Conservation (phyloP, 2,329 filamentous ascomycete genomes). For the Graphium sp. region DNA sequence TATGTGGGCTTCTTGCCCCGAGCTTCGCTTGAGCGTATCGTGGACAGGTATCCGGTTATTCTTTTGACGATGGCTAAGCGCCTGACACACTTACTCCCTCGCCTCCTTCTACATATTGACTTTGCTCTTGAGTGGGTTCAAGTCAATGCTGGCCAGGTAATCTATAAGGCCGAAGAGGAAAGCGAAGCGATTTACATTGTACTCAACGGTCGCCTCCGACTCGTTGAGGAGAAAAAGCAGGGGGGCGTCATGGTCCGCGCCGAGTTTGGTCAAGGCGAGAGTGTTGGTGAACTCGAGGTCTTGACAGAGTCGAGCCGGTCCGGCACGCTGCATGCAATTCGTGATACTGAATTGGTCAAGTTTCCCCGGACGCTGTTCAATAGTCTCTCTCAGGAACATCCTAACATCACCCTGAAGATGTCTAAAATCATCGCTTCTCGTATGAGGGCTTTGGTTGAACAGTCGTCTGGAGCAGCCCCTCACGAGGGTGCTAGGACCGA, state of each 20-base stretch:
- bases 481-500: conserved; percentile 48
- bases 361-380: conserved; percentile 95
- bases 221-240: conserved; percentile 67
- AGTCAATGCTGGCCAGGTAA: conserved; percentile 83
- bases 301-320: conserved; percentile 87
- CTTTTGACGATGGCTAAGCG: conserved; percentile 92
- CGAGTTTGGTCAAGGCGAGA: conserved; percentile 94
- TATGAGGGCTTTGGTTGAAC: conserved; percentile 79
- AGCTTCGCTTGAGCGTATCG: conserved; percentile 72
- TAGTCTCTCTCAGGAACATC: conserved; percentile 90
- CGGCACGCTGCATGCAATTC: conserved; percentile 85
- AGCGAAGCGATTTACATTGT: conserved; percentile 98
- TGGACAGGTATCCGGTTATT: conserved; percentile 83
- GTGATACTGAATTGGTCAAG: conserved; percentile 90
- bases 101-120: conserved; percentile 87
- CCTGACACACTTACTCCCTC: conserved; percentile 73
- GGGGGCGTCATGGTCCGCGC: conserved; percentile 74
- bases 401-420: conserved; percentile 96
- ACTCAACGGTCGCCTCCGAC: conserved; percentile 75
- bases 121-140: conserved; percentile 98
- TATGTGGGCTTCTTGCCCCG: conserved; percentile 91
- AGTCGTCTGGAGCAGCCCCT: conserved; percentile 50
- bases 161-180: conserved; percentile 86
- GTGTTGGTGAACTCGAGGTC: conserved; percentile 91
- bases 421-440: conserved; percentile 95